phyloP scores from a whole-genome alignment of 148 eudicot genomes.

The Nyssa sinensis region DNA sequence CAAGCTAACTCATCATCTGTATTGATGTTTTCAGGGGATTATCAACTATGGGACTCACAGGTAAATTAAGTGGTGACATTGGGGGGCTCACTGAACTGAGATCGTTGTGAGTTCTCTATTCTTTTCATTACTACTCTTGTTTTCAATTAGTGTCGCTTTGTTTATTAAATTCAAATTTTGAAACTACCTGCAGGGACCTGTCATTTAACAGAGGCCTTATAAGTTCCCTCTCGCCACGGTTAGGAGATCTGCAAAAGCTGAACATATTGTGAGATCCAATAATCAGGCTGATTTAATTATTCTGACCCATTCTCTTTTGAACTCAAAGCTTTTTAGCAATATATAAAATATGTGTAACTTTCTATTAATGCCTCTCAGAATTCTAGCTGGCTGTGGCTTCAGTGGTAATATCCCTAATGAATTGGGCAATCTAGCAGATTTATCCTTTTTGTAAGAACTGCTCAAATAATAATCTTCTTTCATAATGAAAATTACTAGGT shows the following conservation, averaged over 20 bases:
- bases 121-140: neutral
- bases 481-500: neutral
- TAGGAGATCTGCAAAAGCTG: slow-evolving; percentile 69
- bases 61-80: slow-evolving; percentile 73
- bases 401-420: slow-evolving; percentile 75
- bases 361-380: slow-evolving; percentile 43
- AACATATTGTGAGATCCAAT: slow-evolving; percentile 57
- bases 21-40: slow-evolving; percentile 51
- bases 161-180: neutral
- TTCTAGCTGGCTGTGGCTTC: slow-evolving; percentile 90
- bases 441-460: slow-evolving; percentile 67
- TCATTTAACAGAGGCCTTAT: slow-evolving; percentile 74
- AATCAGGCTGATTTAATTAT: neutral
- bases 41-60: slow-evolving; percentile 82
- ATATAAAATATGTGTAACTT: neutral
- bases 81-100: slow-evolving; percentile 70
- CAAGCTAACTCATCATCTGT: neutral
- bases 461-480: neutral
- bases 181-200: slow-evolving; percentile 62
- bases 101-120: slow-evolving; percentile 58
- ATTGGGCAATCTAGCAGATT: slow-evolving; percentile 63
- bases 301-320: neutral
- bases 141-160: neutral
- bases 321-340: neutral
- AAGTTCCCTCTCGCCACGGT: slow-evolving; percentile 62